These are phyloP conservation scores for Pichia kluyveri DNA, from an alignment of 805 yeast species.

Conservation along the genomic window DNA sequence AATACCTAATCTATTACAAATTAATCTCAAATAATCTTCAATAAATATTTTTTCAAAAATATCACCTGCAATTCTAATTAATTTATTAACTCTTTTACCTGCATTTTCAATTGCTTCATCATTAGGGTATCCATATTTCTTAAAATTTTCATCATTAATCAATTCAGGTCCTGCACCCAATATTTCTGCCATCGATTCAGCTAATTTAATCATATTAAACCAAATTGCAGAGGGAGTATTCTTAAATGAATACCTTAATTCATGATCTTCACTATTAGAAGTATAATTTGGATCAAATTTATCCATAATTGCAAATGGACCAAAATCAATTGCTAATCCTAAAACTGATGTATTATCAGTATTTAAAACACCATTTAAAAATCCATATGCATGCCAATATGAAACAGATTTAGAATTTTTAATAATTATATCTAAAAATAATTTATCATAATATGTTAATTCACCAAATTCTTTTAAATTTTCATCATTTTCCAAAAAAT, in stretches of 20 bases:
- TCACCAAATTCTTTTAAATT: constrained; percentile 21
- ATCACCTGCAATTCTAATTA: constrained; percentile 57
- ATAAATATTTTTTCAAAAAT: constrained; percentile 58
- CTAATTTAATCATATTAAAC: constrained; percentile 87
- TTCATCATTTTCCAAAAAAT: constrained; percentile 25
- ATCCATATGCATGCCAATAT: constrained; percentile 85
- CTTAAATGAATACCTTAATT: constrained; percentile 64
- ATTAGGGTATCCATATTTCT: constrained; percentile 31
- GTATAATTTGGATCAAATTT: constrained; percentile 73
- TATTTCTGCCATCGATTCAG: constrained; percentile 74
- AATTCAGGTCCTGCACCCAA: constrained; percentile 61
- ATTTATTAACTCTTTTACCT: constrained; percentile 49
- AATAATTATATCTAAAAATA: constrained; percentile 63
- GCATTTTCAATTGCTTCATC: constrained; percentile 44
- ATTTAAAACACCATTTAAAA: constrained; percentile 87
- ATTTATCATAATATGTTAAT: constrained; percentile 53
- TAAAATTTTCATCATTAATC: constrained; percentile 34
- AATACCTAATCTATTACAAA: constrained; percentile 67
- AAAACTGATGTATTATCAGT: constrained; percentile 90
- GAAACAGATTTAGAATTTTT: constrained; percentile 75
- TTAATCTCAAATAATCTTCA: constrained; percentile 42
- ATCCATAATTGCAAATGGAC: constrained; percentile 91
- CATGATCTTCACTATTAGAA: constrained; percentile 82
- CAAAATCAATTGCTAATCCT: constrained; percentile 87
- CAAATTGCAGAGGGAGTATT: constrained; percentile 81